A percentile compares a stretch with the other conserved stretches of the same genome.
Evolutionary conservation across 352 stramenopile species (phyloP).

Genomic region (Globisporangium radiosum): DNA sequence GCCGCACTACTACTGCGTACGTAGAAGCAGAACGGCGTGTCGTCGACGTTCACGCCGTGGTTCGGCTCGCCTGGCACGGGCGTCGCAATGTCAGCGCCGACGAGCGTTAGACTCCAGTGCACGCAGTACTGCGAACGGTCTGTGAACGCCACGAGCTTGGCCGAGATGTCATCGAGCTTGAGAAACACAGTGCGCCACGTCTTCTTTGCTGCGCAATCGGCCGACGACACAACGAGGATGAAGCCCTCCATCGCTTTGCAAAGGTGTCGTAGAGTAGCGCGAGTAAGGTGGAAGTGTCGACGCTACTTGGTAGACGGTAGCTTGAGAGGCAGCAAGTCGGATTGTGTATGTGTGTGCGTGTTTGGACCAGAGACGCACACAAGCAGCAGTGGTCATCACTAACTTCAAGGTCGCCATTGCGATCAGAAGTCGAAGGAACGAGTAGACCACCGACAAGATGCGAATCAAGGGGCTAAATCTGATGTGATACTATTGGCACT

Average conservation of each 20-base stretch:
- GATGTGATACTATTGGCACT: too few species aligned
- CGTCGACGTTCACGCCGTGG: slow-evolving; percentile 36
- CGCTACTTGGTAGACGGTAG: too few species aligned
- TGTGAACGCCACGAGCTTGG: slow-evolving; percentile 46
- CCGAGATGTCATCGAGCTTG: slow-evolving; percentile 63
- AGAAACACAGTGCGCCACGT: slow-evolving; percentile 45
- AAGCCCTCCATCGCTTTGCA: slow-evolving; percentile 33
- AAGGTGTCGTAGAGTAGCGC: too few species aligned
- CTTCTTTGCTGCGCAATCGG: slow-evolving; percentile 25
- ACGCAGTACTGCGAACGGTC: slow-evolving; percentile 40
- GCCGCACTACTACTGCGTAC: slow-evolving; percentile 29
- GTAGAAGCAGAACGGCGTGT: slow-evolving; percentile 56
- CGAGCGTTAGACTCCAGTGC: slow-evolving; percentile 40
- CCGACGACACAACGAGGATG: slow-evolving; percentile 28
- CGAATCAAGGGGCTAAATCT: not conserved
- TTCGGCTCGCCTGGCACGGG: slow-evolving; percentile 45
- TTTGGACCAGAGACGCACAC: too few species aligned
- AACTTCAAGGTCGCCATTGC: not conserved
- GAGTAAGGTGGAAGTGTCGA: too few species aligned
- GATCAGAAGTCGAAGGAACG: not conserved
- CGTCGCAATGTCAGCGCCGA: slow-evolving; percentile 49
- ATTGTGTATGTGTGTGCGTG: not conserved
- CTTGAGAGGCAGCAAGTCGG: too few species aligned
- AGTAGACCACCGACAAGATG: not conserved
- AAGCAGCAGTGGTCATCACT: not conserved